A percentile compares a stretch with the other conserved stretches of the same genome.
phyloP scores from a whole-genome alignment of 495 filamentous ascomycete genomes.

The Melanomma pulvis-pyrius region DNA sequence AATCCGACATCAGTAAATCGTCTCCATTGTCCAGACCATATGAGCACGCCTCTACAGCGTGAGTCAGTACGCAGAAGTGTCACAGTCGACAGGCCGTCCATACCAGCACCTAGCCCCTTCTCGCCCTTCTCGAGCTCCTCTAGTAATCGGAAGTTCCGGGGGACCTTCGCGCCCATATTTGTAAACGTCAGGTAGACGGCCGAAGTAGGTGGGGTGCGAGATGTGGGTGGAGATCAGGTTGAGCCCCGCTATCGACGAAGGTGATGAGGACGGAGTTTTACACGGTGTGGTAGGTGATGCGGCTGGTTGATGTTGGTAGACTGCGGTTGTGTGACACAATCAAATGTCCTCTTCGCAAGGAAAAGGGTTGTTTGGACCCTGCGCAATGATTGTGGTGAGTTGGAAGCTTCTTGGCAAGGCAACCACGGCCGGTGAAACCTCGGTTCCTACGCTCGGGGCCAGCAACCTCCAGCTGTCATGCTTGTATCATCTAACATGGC shows the following conservation, averaged over 20 bases:
- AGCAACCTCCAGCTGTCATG: not conserved
- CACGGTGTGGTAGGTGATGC: not conserved
- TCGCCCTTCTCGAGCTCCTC: constrained; percentile 99
- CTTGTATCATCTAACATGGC: constrained; percentile 16
- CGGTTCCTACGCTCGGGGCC: not conserved
- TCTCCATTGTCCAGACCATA: constrained; percentile 94
- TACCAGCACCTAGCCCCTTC: constrained; percentile 93
- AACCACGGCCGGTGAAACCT: not conserved
- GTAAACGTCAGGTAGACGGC: not conserved
- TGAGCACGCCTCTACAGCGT: constrained; percentile 80
- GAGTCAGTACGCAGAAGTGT: not conserved
- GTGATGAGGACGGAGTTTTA: not conserved
- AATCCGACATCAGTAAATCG: constrained; percentile 96
- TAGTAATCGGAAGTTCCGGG: constrained; percentile 91
- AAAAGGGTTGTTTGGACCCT: not conserved
- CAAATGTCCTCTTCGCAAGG: not conserved
- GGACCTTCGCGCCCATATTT: constrained; percentile 79
- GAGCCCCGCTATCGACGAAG: constrained; percentile 16
- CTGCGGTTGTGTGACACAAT: not conserved
- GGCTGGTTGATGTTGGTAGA: not conserved
- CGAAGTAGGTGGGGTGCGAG: not conserved
- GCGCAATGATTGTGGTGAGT: not conserved
- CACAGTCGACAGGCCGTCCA: not conserved
- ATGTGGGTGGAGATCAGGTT: not conserved
- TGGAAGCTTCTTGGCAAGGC: not conserved